Evolutionary conservation across 1,284 basidiomycete species (phyloP).

Genomic region (Grifola frondosa): DNA sequence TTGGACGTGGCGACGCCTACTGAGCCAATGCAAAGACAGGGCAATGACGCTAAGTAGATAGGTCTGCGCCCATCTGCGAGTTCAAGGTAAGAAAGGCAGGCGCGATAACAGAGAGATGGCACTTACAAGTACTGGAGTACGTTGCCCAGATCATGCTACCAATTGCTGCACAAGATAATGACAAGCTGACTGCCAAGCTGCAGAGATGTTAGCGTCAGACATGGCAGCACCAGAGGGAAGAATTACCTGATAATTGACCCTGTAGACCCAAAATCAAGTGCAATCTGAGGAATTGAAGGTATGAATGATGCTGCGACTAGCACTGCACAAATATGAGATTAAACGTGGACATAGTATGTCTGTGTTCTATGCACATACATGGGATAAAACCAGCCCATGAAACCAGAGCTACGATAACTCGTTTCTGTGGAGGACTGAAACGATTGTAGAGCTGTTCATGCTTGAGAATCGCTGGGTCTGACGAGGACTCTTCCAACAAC

Average conservation of each 20-base stretch:
- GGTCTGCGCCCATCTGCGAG: conserved; percentile 58
- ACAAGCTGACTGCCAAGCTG: conserved; percentile 45
- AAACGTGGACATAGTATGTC: no score
- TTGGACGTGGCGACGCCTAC: conserved; percentile 55
- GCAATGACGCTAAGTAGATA: conserved; percentile 61
- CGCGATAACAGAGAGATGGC: background rate
- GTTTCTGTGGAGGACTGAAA: conserved; percentile 37
- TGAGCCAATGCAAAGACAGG: conserved; percentile 58
- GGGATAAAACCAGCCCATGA: conserved; percentile 52
- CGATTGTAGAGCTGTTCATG: conserved; percentile 23
- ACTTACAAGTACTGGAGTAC: conserved; percentile 52
- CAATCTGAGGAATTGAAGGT: conserved; percentile 68
- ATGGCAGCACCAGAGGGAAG: background rate
- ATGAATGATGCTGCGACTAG: conserved; percentile 69
- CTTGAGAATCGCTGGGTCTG: conserved; percentile 16
- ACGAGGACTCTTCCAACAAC: conserved; percentile 8
- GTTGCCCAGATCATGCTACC: conserved; percentile 54
- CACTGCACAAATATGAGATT: conserved; percentile 40
- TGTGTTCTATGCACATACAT: conserved; percentile 35
- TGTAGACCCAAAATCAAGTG: conserved; percentile 57
- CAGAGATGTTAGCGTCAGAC: background rate
- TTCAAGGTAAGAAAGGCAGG: background rate
- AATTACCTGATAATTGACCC: conserved; percentile 54
- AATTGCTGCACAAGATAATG: conserved; percentile 42
- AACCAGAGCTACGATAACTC: conserved; percentile 48